These are phyloP conservation scores for Sugiyamaella sp. DNA, from an alignment of 1,139 yeast genomes.

Conservation along the genomic window DNA sequence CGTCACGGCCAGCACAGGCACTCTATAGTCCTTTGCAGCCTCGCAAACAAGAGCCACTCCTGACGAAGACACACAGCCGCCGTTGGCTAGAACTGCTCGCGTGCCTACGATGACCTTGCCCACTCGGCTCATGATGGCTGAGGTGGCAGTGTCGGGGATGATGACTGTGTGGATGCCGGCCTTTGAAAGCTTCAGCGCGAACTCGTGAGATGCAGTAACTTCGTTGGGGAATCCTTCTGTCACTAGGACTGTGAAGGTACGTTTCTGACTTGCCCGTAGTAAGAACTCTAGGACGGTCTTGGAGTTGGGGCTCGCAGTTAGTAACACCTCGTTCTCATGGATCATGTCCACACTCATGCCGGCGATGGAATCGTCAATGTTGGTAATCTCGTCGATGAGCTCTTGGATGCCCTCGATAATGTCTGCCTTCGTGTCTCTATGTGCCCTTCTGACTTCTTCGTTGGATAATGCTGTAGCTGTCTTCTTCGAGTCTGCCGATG, in stretches of 20 bases:
- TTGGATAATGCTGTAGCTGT: constrained; percentile 20
- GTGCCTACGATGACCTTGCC: constrained; percentile 96
- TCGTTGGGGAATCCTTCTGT: constrained; percentile 94
- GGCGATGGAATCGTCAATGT: constrained; percentile 88
- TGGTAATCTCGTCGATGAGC: constrained; percentile 86
- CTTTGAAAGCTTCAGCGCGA: constrained; percentile 77
- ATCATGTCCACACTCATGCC: constrained; percentile 89
- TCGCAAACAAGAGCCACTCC: constrained; percentile 95
- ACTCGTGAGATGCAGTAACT: constrained; percentile 69
- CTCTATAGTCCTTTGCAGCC: constrained; percentile 91
- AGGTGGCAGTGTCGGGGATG: constrained; percentile 90
- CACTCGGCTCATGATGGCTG: constrained; percentile 96
- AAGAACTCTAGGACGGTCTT: constrained; percentile 86
- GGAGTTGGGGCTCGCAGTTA: constrained; percentile 94
- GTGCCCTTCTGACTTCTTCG: constrained; percentile 13
- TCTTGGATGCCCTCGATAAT: constrained; percentile 94
- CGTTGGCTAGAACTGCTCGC: constrained; percentile 90
- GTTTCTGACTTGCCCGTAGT: constrained; percentile 82
- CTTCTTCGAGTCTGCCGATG: constrained; percentile 27
- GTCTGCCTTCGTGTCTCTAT: constrained; percentile 63
- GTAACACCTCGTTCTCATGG: constrained; percentile 88
- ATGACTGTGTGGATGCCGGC: constrained; percentile 89
- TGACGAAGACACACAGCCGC: constrained; percentile 87
- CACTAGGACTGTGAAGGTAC: constrained; percentile 89
- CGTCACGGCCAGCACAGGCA: constrained; percentile 95